Base-by-base conservation (phyloP, 768 basidiomycete genomes). In the Bullera alba region DNA sequence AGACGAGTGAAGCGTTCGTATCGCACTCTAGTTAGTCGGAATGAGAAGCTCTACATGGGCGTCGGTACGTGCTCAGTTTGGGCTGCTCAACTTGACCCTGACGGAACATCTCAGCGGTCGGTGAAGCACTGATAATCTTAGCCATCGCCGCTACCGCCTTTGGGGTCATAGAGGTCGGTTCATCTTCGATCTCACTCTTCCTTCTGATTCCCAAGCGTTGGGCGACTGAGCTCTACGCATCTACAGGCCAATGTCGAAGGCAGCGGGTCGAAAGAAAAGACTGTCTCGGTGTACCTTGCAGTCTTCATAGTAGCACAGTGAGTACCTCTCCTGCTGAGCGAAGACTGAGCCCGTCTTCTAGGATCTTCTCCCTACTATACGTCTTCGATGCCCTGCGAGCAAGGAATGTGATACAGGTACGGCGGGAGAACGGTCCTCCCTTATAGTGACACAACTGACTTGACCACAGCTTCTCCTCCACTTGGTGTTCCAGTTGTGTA, bases 291-390 rank as follows among this genome's bases (percentile, higher is more conserved):
- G 3, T 66, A 66, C 39, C 51, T 63, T 6, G 54, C 57, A 2
- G 51, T 58, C 29, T 66, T 66, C 54, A 58, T 61, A 25, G 42
- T 61, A 30, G 63, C 63, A 2, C 60, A 65, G 63, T 65, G 29
- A 38, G 63, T 28, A 10, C 12, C 37, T 39, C 37, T 10, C 42
- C 26, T 26, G 23, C 27, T 12, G 21, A 23, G 23, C 21, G 14
- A 12, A 86, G 85, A 73, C 91, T 86, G 27, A 93, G 74, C 2
- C 85, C 87, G 70, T 91, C 89, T 16, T 16, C 75, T 54, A 97
- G 78, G 66, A 85, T 92, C 61, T 87, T 82, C 56, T 78, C 79
- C 69, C 89, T 96, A 36, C 79, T 79, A 54, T 91, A 60, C 47
- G 54, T 62, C 15, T 66, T 57, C 30, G 64, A 66, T 42, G 64